phyloP scores from a whole-genome alignment of 441 rosid genomes.

The Eruca vesicaria region DNA sequence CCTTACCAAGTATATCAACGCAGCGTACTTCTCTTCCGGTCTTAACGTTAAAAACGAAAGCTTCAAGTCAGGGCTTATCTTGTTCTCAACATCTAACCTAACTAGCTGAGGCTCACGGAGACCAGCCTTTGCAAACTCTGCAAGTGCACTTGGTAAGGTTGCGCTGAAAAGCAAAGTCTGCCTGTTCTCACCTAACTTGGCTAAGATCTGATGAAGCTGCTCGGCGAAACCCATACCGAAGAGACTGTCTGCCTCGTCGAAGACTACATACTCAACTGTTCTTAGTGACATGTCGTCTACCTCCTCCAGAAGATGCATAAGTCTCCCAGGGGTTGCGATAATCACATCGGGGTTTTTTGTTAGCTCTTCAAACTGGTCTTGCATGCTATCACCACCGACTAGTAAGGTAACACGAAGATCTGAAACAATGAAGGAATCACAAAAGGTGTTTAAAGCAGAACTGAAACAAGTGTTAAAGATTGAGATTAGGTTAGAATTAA shows the following conservation, averaged over 20 bases:
- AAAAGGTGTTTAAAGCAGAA: not conserved
- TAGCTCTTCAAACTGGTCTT: constrained; percentile 87
- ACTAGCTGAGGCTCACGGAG: constrained; percentile 91
- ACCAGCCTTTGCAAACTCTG: constrained; percentile 96
- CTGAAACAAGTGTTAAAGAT: not conserved
- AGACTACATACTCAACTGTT: constrained; percentile 89
- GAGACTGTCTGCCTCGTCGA: constrained; percentile 92
- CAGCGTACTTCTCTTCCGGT: constrained; percentile 87
- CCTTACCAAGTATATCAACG: constrained; percentile 74
- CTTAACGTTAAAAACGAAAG: constrained; percentile 66
- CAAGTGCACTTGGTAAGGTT: constrained; percentile 92
- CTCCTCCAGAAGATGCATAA: constrained; percentile 94
- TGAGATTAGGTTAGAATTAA: not conserved
- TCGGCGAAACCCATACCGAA: constrained; percentile 94
- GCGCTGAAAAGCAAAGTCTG: constrained; percentile 96
- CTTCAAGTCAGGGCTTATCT: constrained; percentile 89
- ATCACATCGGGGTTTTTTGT: constrained; percentile 89
- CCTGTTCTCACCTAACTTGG: constrained; percentile 83
- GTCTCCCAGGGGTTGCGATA: constrained; percentile 94
- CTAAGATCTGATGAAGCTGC: constrained; percentile 76
- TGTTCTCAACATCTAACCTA: constrained; percentile 84
- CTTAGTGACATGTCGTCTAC: constrained; percentile 88
- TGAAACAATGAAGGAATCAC: constrained; percentile 29
- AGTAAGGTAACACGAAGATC: constrained; percentile 84
- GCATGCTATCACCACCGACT: constrained; percentile 98